Conservation (phyloP, 2,329 filamentous ascomycete species). For the Dactylonectria macrodidyma region DNA sequence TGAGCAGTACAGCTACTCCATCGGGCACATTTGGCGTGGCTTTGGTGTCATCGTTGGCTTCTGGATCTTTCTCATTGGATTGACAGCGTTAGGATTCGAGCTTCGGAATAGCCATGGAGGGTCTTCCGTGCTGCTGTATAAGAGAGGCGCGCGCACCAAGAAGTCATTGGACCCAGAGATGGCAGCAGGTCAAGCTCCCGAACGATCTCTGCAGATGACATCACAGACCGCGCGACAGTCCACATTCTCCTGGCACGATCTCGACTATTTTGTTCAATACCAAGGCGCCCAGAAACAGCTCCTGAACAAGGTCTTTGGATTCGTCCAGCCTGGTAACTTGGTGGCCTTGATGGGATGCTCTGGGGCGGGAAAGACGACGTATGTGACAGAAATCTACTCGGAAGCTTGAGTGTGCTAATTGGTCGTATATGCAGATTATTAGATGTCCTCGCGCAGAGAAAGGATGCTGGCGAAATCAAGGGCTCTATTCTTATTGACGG, state of each 20-base stretch:
- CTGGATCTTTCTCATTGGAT: slow-evolving; percentile 76
- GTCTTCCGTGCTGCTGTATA: slow-evolving; percentile 33
- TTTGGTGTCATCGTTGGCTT: slow-evolving; percentile 82
- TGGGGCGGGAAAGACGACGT: slow-evolving; percentile 86
- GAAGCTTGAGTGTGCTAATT: background rate
- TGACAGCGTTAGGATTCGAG: slow-evolving; percentile 79
- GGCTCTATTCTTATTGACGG: slow-evolving; percentile 69
- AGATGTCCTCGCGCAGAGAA: slow-evolving; percentile 77
- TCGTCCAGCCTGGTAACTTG: slow-evolving; percentile 84
- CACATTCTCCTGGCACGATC: slow-evolving; percentile 79
- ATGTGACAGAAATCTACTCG: background rate
- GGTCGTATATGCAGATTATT: slow-evolving; percentile 58
- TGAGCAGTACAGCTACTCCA: slow-evolving; percentile 65
- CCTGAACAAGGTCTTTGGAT: slow-evolving; percentile 78
- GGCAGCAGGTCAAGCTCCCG: slow-evolving; percentile 6
- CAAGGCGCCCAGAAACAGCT: slow-evolving; percentile 69
- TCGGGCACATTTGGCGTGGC: slow-evolving; percentile 76
- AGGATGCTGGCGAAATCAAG: slow-evolving; percentile 71
- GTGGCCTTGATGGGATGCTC: slow-evolving; percentile 85
- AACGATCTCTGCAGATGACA: slow-evolving; percentile 7
- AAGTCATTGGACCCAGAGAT: slow-evolving; percentile 54
- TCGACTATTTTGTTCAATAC: slow-evolving; percentile 80
- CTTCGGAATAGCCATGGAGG: slow-evolving; percentile 44
- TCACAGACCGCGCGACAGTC: slow-evolving; percentile 66
- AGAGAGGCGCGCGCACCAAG: slow-evolving; percentile 19